These are phyloP conservation scores for Penicillium subrubescens DNA, from an alignment of 495 filamentous ascomycete genomes.

Conservation along the genomic window DNA sequence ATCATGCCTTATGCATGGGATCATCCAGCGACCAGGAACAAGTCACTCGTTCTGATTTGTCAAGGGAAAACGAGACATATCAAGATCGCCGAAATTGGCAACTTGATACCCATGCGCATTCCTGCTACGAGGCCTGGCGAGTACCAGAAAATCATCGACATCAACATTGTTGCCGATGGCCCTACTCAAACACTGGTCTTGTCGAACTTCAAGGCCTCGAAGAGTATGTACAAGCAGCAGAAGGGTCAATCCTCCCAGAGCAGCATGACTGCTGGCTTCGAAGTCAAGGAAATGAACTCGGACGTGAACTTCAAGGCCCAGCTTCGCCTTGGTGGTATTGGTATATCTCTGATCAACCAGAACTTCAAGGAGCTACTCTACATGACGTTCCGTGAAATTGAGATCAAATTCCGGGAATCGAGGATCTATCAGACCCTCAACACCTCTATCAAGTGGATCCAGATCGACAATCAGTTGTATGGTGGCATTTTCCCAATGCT, in stretches of 20 bases:
- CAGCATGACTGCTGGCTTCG: constrained; percentile 72
- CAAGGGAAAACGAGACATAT: constrained; percentile 84
- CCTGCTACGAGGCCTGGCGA: constrained; percentile 57
- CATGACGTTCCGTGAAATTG: constrained; percentile 88
- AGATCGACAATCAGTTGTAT: constrained; percentile 98
- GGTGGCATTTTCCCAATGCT: constrained; percentile 98
- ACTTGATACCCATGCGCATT: constrained; percentile 85
- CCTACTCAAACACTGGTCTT: constrained; percentile 92
- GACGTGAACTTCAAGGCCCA: constrained; percentile 86
- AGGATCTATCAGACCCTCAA: constrained; percentile 86
- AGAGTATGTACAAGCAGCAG: constrained; percentile 92
- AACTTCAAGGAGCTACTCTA: constrained; percentile 92
- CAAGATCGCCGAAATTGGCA: constrained; percentile 94
- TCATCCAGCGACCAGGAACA: constrained; percentile 94
- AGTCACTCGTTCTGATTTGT: constrained; percentile 81
- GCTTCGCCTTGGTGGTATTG: constrained; percentile 84
- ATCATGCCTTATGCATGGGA: constrained; percentile 99
- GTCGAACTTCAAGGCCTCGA: constrained; percentile 91
- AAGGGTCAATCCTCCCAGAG: constrained; percentile 56
- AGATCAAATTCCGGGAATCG: constrained; percentile 91
- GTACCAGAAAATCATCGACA: constrained; percentile 82
- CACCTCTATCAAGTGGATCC: constrained; percentile 93
- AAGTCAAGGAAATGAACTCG: constrained; percentile 88
- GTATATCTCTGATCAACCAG: constrained; percentile 89
- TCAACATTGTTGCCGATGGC: constrained; percentile 92